phyloP scores from a whole-genome alignment of 768 basidiomycete genomes.

The Sporobolomyces pararoseus region DNA sequence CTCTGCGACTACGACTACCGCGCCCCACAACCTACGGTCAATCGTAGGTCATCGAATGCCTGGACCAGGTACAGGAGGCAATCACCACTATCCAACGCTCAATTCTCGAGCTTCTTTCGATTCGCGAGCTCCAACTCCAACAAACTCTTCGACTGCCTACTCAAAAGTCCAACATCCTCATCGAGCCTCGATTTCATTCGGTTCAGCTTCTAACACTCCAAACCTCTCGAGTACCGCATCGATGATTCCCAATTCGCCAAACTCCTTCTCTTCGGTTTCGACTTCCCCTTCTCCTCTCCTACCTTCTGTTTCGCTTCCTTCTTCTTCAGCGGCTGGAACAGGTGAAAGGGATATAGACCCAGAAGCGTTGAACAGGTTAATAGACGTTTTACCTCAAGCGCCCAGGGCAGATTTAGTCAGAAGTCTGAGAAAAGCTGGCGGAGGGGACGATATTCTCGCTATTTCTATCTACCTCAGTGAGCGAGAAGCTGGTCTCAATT shows the following conservation, averaged over 20 bases:
- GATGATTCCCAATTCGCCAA: background rate
- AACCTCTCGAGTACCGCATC: too few species aligned
- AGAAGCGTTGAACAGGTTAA: slow-evolving; percentile 8
- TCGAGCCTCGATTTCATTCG: slow-evolving; percentile 9
- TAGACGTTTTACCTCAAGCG: slow-evolving; percentile 32
- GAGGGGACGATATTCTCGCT: slow-evolving; percentile 29
- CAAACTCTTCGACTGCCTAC: background rate
- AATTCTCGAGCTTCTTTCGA: slow-evolving; percentile 14
- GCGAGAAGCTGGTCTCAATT: too few species aligned
- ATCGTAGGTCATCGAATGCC: background rate
- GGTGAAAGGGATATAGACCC: background rate
- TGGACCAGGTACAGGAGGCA: background rate
- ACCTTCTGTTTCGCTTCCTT: background rate
- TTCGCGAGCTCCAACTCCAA: background rate
- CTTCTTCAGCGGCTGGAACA: too few species aligned
- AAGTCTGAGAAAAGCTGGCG: slow-evolving; percentile 8
- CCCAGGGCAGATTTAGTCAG: background rate
- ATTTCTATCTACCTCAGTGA: slow-evolving; percentile 20
- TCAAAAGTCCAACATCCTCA: background rate
- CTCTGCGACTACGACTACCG: background rate
- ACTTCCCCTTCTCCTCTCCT: background rate
- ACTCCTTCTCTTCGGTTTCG: background rate
- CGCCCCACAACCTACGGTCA: background rate
- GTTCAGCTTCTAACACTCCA: background rate
- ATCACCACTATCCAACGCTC: background rate